Base-by-base conservation (phyloP, 2,329 filamentous ascomycete genomes). In the Colletotrichum brevisporum region DNA sequence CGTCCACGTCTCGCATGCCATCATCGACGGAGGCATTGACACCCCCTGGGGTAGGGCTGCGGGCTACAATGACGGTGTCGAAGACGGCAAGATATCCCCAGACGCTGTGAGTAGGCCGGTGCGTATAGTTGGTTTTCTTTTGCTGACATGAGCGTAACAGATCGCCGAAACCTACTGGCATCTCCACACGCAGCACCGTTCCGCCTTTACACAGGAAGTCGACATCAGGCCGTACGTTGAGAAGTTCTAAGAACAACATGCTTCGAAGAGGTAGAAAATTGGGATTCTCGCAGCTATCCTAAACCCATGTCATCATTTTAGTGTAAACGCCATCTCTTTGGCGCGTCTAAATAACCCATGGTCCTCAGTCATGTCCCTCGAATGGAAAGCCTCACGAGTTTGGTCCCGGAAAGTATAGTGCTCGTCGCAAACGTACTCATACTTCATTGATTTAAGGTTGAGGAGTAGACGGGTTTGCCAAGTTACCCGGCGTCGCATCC, bases 131-230 rank as follows among this genome's bases (percentile, higher is more conserved):
- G 55, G 31, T 66, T 31, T 5, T 39, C 21, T 26, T 16, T 69
- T 63, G 21, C 47, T 66, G 48, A 73, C 71, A 27, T 59, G 53
- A 48, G 47, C 21, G 13, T 60, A n/a, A 18, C 53, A 95, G 90
- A 97, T 97, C 84, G 94, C 94, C 12, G 93, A 97, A 72, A 88
- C 89, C 12, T 97, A 97, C 76, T 97, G 94, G 93, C 84, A 91
- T 76, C 77, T 97, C 75, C 94, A 97, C 76, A 92, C 90, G 0
- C 94, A 97, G 82, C 92, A 91, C 39, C 87, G 89, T 73, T 93
- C 92, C 6, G 89, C 89, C 2, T 97, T 95, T 75, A 94, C 93
- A 0, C 93, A 93, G 76, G 93, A 97, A 81, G 79, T 97, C 73
- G 94, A 97, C 79, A 82, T 95, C 36, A 85, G 94, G 71, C 94